Evolutionary conservation across 2,329 filamentous ascomycete species (phyloP).

Genomic region (Neofusicoccum kwambonambiense): DNA sequence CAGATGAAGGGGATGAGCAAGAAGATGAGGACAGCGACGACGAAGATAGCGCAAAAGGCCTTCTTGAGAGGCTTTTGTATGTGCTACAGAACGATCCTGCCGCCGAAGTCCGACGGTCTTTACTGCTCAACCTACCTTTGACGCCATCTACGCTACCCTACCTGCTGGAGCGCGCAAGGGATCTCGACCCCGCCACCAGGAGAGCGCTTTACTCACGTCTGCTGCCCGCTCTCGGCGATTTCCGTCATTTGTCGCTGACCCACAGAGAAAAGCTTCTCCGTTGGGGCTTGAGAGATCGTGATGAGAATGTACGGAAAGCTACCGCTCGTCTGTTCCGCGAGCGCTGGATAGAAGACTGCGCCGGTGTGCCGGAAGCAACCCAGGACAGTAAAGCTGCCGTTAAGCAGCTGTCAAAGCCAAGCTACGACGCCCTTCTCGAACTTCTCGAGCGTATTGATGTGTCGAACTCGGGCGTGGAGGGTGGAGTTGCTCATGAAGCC

Average conservation of each 20-base stretch:
- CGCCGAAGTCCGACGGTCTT: constrained; percentile 83
- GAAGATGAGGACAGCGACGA: constrained; percentile 65
- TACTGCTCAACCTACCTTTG: constrained; percentile 88
- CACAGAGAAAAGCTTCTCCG: constrained; percentile 94
- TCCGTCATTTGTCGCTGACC: constrained; percentile 85
- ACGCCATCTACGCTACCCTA: constrained; percentile 79
- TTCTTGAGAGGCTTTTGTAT: constrained; percentile 80
- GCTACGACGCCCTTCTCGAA: constrained; percentile 80
- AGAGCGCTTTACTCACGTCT: constrained; percentile 84
- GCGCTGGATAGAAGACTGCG: constrained; percentile 97
- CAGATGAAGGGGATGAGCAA: constrained; percentile 64
- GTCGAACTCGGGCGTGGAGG: constrained; percentile 83
- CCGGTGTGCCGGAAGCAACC: constrained; percentile 62
- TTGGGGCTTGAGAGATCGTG: constrained; percentile 91
- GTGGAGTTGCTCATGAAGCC: constrained; percentile 85
- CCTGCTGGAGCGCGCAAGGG: constrained; percentile 84
- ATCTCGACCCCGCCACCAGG: constrained; percentile 80
- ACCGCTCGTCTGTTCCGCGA: constrained; percentile 87
- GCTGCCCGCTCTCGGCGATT: constrained; percentile 86
- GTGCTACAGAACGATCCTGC: constrained; percentile 92
- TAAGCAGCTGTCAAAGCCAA: constrained; percentile 47
- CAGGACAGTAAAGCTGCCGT: constrained; percentile 47
- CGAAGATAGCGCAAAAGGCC: constrained; percentile 63
- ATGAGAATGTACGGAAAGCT: constrained; percentile 90
- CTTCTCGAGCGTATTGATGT: constrained; percentile 92